Base-by-base conservation (phyloP, 2,329 filamentous ascomycete species). In the Pezicula rhizophila region DNA sequence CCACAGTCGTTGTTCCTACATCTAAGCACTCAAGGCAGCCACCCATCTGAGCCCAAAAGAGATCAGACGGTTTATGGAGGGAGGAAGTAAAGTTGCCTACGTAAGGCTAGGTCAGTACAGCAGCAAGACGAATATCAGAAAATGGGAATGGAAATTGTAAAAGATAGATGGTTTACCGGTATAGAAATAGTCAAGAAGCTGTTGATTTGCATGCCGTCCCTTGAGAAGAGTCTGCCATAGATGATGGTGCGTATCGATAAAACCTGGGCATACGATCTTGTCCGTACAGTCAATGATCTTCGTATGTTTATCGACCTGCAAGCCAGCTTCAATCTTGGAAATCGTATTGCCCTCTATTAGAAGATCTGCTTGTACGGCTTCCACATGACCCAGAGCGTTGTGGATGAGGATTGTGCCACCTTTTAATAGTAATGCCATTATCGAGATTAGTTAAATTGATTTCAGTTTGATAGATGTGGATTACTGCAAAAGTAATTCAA, bases 21-120 rank as follows among this genome's bases (percentile, higher is more conserved):
- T 73, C 68, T 6, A 73, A 55, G 10, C 61, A 57, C 52, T 73
- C 70, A 14, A 72, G 56, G 12, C 60, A 61, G 2, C 70, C 71
- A 8, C 62, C 66, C 4, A 72, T 56, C 49, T 70, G 59, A n/a
- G 70, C 70, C 66, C 71, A 72, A 57, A 73, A 76, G 3, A 74
- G 57, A 49, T 77, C 75, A 2, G 70, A 61, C 2, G 68, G 57
- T 3, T 52, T 58, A 52, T 69, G 71, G 43, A 68, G 56, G 12
- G 57, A 61, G n/a, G 60, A 62, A 23, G 64, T 58, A 26, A 67
- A 59, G 45, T 72, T 72, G 20, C 70, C 70, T 68, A 38, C n/a
- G 8, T 7, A 12, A n/a, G n/a, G n/a, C n/a, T n/a, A n/a, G n/a
- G n/a, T n/a, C n/a, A n/a, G n/a, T n/a, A n/a, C n/a, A n/a, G n/a